Conservation (phyloP, 164 flowering plant species). For the Cinnamomum micranthum region DNA sequence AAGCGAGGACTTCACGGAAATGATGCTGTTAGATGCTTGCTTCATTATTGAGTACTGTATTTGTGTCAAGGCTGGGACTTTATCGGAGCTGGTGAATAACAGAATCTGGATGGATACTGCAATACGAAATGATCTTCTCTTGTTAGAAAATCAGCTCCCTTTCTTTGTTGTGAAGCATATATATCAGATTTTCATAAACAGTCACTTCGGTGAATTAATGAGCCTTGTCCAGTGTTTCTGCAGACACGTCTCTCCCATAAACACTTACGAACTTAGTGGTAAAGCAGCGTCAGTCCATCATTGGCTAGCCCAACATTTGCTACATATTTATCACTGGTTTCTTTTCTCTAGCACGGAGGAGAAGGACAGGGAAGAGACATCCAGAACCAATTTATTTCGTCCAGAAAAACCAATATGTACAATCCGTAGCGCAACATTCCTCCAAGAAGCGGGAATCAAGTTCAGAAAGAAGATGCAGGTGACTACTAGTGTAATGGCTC, state of each 20-base stretch:
- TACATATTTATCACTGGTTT: not conserved
- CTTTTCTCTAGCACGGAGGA: too few species aligned
- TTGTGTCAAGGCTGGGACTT: too few species aligned
- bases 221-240: too few species aligned
- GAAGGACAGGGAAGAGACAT: too few species aligned
- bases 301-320: too few species aligned
- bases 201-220: too few species aligned
- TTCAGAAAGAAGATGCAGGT: not conserved
- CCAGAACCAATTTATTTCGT: too few species aligned
- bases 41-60: not conserved
- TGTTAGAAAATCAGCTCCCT: conserved; percentile 12
- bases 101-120: not conserved
- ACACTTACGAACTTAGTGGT: not conserved
- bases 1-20: not conserved
- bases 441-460: not conserved
- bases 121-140: not conserved
- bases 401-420: not conserved
- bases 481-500: conserved; percentile 18
- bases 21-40: conserved; percentile 6
- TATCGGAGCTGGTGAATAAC: too few species aligned
- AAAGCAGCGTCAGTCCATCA: too few species aligned
- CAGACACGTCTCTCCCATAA: too few species aligned
- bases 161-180: not conserved
- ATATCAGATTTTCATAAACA: not conserved
- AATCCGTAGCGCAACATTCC: not conserved